These are phyloP conservation scores for Microglena sp. DNA, from an alignment of 139 green algal species.

Conservation along the genomic window DNA sequence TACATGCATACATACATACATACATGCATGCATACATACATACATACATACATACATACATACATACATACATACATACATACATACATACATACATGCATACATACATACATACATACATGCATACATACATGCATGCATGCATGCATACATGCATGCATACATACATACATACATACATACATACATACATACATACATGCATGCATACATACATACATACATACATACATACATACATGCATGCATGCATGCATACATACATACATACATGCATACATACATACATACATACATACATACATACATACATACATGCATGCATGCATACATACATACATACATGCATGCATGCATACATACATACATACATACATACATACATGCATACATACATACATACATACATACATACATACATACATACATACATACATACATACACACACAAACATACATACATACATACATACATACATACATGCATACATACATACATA, in stretches of 20 bases:
- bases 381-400: neutral
- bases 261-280: neutral
- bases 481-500: neutral
- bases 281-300: slow-evolving; percentile 7
- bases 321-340: slow-evolving; percentile 3
- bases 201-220: slow-evolving; percentile 3
- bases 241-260: neutral
- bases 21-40: neutral
- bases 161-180: neutral
- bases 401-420: no score
- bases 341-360: neutral
- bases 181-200: slow-evolving; percentile 7
- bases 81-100: no score
- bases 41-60: neutral
- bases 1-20: no score
- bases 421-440: no score
- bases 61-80: neutral
- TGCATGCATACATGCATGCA: neutral
- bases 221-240: neutral
- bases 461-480: no score
- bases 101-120: no score
- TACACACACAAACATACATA: no score
- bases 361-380: neutral
- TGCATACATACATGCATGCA: no score
- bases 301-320: neutral